Conservation (phyloP, 2,329 filamentous ascomycete genomes). For the Calycina herbarum region DNA sequence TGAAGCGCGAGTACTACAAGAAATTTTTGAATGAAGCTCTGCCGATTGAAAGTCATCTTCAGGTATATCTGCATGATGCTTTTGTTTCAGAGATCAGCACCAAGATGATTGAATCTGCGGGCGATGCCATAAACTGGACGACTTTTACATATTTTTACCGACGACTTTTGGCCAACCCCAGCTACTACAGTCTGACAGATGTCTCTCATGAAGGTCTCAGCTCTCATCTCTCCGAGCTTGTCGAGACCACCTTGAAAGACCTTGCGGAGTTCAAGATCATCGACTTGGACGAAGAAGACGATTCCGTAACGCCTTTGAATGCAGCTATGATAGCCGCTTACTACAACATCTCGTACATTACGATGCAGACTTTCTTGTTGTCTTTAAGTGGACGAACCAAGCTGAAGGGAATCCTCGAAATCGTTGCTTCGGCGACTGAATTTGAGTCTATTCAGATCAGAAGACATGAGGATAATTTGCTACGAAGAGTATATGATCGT, state of each 20-base stretch:
- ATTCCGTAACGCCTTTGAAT: conserved; percentile 84
- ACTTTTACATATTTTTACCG: conserved; percentile 99
- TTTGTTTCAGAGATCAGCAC: conserved; percentile 98
- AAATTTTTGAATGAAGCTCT: conserved; percentile 97
- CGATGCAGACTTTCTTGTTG: conserved; percentile 97
- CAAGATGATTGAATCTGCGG: conserved; percentile 90
- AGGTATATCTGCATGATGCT: conserved; percentile 88
- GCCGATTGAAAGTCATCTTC: conserved; percentile 91
- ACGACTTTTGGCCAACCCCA: conserved; percentile 89
- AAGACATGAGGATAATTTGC: conserved; percentile 83
- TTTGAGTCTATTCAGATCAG: conserved; percentile 95
- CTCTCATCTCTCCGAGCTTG: conserved; percentile 88
- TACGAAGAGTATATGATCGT: conserved; percentile 91
- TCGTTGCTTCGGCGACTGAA: conserved; percentile 93
- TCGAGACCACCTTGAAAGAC: conserved; percentile 90
- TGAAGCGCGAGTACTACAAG: conserved; percentile 97
- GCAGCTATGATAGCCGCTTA: conserved; percentile 98
- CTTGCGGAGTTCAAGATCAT: conserved; percentile 92
- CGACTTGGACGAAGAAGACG: conserved; percentile 92
- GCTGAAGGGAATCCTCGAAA: conserved; percentile 95
- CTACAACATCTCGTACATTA: conserved; percentile 99
- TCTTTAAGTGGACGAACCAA: conserved; percentile 88
- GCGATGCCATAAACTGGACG: conserved; percentile 97
- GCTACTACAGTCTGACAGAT: conserved; percentile 88
- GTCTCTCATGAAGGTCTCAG: conserved; percentile 92